A percentile compares a stretch with the other conserved stretches of the same genome.
These are phyloP conservation scores for Tetrahymena thermophila DNA, from an alignment of 73 alveolate species.

Conservation along the genomic window DNA sequence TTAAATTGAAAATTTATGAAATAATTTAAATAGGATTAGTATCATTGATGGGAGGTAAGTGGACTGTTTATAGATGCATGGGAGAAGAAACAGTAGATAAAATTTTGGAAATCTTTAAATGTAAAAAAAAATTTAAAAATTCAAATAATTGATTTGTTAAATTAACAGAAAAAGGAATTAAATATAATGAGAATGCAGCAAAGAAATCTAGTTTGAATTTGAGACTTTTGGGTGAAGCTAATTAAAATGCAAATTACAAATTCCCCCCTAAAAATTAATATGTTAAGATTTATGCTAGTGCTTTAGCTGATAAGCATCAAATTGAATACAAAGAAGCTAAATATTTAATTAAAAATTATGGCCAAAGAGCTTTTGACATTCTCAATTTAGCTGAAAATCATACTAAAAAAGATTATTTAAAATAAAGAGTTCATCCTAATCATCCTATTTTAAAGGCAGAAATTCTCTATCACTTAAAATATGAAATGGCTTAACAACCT, in stretches of 20 bases:
- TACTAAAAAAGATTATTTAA: not conserved
- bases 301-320: not conserved
- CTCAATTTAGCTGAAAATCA: conserved; percentile 1
- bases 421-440: conserved; percentile 12
- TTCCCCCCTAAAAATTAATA: not conserved
- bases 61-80: conserved; percentile 90
- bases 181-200: not conserved
- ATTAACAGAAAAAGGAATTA: not conserved
- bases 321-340: conserved; percentile 14
- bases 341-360: conserved; percentile 23
- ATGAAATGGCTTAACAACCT: conserved; percentile 33
- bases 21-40: conserved; percentile 48
- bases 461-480: conserved; percentile 14
- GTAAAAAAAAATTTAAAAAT: not conserved
- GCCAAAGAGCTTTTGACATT: conserved; percentile 36
- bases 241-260: conserved; percentile 2
- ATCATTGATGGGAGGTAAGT: conserved; percentile 89
- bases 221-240: conserved; percentile 1
- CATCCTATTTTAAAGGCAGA: conserved; percentile 29
- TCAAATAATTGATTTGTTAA: not conserved
- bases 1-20: too few relatives aligned
- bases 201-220: conserved; percentile 14
- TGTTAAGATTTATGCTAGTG: not conserved
- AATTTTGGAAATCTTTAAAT: conserved; percentile 19
- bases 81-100: conserved; percentile 73